Base-by-base conservation (phyloP, 768 basidiomycete species). In the Lactarius akahatsu region DNA sequence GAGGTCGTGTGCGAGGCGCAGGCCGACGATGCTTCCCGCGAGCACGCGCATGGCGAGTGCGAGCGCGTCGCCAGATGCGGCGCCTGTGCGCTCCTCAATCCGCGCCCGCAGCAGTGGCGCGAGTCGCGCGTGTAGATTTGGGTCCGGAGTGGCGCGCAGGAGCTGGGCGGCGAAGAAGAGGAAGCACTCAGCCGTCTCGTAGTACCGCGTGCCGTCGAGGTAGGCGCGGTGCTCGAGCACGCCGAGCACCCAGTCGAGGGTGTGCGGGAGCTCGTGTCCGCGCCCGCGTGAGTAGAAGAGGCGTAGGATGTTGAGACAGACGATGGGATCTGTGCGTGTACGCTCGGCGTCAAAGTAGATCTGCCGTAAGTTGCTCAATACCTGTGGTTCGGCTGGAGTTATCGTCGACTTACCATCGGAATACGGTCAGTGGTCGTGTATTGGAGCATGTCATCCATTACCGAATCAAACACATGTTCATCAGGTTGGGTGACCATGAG, bases 361-460 rank as follows among this genome's bases (percentile, higher is more conserved):
- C 83, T 85, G 55, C 10, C 28, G 52, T 34, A 43, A 63, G 32
- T 62, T 15, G 28, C 4, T 70, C 30, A 32, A 6, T 32, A 5
- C 2, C 30, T 30, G 30, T 30, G 30, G 30, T 0, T 32, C 13
- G 1, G 26, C 1, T 47, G 38, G 11, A 10, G 18, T 58, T 58
- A 18, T 40, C 4, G 45, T 45, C 34, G 23, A 60, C 43, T 40
- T 47, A 76, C 75, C 68, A 71, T 71, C n/a, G 69, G 63, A 61
- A 86, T 85, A 23, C 82, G 83, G 66, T 86, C 83, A 10, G 74
- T 69, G 60, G 82, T 79, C 9, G 78, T 70, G 64, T 83, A 83
- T 41, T 80, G 73, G 3, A 86, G 77, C 80, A 86, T 86, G 63
- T 86, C 83, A 70, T 86, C 80, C 79, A 87, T 81, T 10, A 86